A percentile compares a stretch with the other conserved stretches of the same genome.
These are phyloP conservation scores for Elymus sibiricus DNA, from an alignment of 176 grass and related monocot genomes.

Conservation along the genomic window DNA sequence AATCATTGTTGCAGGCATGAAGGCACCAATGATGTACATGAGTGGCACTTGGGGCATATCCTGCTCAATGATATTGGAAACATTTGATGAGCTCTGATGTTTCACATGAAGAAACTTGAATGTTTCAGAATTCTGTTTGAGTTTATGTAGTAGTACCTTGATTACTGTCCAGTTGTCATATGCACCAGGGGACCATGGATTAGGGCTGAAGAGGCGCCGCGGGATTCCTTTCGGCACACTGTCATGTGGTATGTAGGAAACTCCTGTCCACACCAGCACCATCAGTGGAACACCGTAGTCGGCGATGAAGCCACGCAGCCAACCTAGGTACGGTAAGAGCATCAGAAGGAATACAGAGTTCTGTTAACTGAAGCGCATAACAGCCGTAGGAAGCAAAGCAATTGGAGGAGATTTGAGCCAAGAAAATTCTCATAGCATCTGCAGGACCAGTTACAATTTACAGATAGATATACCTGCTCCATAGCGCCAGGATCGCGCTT, in stretches of 20 bases:
- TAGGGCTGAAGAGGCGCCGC: conserved; percentile 88
- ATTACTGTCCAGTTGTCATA: conserved; percentile 96
- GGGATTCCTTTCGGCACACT: conserved; percentile 86
- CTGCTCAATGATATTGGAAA: conserved; percentile 39
- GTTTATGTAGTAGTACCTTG: conserved; percentile 39
- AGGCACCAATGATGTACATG: conserved; percentile 88
- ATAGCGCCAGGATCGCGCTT: conserved; percentile 98
- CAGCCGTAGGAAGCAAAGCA: conserved; percentile 4
- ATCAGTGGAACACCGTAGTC: conserved; percentile 98
- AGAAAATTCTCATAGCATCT: not conserved
- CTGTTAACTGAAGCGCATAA: not conserved
- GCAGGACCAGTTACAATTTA: not conserved
- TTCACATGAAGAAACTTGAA: conserved; percentile 13
- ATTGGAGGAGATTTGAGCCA: not conserved
- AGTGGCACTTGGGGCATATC: conserved; percentile 89
- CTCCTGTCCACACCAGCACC: conserved; percentile 95
- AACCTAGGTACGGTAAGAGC: conserved; percentile 46
- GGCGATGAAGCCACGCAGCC: conserved; percentile 82
- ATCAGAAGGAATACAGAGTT: conserved; percentile 12
- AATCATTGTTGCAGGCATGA: conserved; percentile 99
- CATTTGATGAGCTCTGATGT: not conserved
- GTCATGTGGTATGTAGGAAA: conserved; percentile 78
- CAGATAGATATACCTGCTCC: conserved; percentile 53
- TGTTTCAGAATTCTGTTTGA: not conserved
- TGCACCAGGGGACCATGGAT: conserved; percentile 98